Evolutionary conservation across 306 rosid genomes (phyloP).

Genomic region (Hippophae tibetana): DNA sequence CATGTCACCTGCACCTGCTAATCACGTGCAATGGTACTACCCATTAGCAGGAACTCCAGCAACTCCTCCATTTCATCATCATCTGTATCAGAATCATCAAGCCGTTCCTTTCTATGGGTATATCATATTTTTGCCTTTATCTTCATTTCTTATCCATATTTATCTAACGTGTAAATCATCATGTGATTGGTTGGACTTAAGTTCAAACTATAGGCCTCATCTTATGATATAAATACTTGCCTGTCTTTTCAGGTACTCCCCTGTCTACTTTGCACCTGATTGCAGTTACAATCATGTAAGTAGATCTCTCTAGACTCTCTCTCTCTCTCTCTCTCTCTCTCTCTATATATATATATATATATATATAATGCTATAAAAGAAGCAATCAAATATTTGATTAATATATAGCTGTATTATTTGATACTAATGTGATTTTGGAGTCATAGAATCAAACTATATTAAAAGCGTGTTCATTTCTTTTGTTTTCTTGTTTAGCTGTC

Average conservation of each 20-base stretch:
- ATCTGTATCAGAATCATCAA: slow-evolving; percentile 28
- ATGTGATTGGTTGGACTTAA: background rate
- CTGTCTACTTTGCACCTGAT: slow-evolving; percentile 51
- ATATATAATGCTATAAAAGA: too few species aligned
- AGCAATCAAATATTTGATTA: too few species aligned
- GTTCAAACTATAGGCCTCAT: background rate
- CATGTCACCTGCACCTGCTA: slow-evolving; percentile 32
- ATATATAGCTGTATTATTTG: too few species aligned
- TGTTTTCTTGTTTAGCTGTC: too few species aligned
- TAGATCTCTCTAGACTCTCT: background rate
- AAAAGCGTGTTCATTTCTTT: too few species aligned
- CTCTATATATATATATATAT: too few species aligned
- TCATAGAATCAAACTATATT: too few species aligned
- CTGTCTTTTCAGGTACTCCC: slow-evolving; percentile 39
- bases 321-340: too few species aligned
- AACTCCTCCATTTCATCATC: slow-evolving; percentile 38
- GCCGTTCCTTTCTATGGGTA: slow-evolving; percentile 62
- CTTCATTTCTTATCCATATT: too few species aligned
- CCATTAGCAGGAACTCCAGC: slow-evolving; percentile 35
- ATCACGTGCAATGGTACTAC: slow-evolving; percentile 66
- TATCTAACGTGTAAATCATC: too few species aligned
- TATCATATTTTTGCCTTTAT: background rate
- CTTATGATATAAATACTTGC: background rate
- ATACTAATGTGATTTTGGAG: too few species aligned
- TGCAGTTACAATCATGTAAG: slow-evolving; percentile 59